Evolutionary conservation across 306 rosid species (phyloP), one percentile per base, ranked within the genome.

Genomic region (Prunus fruticosa): DNA sequence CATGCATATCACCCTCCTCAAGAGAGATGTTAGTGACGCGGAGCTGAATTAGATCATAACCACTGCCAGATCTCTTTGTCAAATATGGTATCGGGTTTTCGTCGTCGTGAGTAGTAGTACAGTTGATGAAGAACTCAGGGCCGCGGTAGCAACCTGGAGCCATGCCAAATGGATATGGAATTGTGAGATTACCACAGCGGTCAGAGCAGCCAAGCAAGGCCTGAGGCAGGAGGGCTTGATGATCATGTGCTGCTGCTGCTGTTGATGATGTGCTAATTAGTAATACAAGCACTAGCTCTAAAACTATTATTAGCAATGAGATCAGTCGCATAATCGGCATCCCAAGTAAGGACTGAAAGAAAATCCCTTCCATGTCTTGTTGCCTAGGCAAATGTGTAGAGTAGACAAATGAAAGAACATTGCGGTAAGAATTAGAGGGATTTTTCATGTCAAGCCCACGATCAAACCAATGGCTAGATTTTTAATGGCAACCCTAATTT

Each of bases 111-210:
- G 46, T 18, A 65, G 18, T 9, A 19, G 72, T 46, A 67, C 72
- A 67, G n/a, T 46, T 67, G 72, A 23, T 67, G 7, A 23, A 67
- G 28, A 67, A 67, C 20, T 67, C 72, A 18, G 50, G n/a, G 22
- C 38, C 20, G 50, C 16, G 56, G 57, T 69, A 69, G 50, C 73
- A 69, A 25, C 43, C 73, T 49, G 25, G 7, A 6, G 12, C 22
- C 34, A 8, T 49, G 23, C 73, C 73, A 49, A 68, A 49, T 47
- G 43, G 73, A 68, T 68, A 49, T 11, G 73, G 58, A 18, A 68
- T 68, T 68, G 53, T 68, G 22, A 68, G 23, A 47, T 47, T 51
- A 7, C 58, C 73, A 14, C 73, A 68, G 20, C 14, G 41, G 19
- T 47, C 41, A 5, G 58, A 51, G 41, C 73, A 68, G 58, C 32